Evolutionary conservation across 179 eudicot genomes (phyloP).

Genomic region (Actinidia polygama): DNA sequence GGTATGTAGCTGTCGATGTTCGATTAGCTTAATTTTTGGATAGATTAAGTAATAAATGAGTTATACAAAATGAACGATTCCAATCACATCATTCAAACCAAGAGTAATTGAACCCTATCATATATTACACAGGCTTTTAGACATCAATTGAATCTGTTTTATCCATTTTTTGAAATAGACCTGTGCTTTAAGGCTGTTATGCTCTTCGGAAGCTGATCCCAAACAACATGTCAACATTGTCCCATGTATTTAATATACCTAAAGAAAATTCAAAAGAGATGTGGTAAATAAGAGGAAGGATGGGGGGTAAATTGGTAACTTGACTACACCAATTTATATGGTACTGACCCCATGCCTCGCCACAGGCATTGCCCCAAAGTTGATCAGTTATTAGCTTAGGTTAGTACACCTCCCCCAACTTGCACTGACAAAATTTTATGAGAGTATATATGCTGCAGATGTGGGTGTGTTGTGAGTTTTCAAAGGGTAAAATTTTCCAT

Average conservation of each 20-base stretch:
- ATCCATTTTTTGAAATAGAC: not conserved
- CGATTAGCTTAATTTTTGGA: not conserved
- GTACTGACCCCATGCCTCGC: too few relatives aligned
- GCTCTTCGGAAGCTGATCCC: constrained; percentile 11
- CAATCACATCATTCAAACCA: too few relatives aligned
- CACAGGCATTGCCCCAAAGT: too few relatives aligned
- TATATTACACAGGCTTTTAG: too few relatives aligned
- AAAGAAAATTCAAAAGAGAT: too few relatives aligned
- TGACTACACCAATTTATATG: not conserved
- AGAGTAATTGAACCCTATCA: not conserved
- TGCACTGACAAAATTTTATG: not conserved
- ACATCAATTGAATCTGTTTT: constrained; percentile 6
- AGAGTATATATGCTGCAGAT: not conserved
- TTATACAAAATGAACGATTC: not conserved
- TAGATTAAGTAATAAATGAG: not conserved
- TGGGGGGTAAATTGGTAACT: not conserved
- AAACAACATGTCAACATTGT: not conserved
- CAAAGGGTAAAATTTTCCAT: too few relatives aligned
- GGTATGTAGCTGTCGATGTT: not conserved
- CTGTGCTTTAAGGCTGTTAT: not conserved
- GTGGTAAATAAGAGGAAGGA: not conserved
- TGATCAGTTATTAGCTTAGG: not conserved
- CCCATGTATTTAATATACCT: not conserved
- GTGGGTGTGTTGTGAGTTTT: too few relatives aligned
- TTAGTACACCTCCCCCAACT: constrained; percentile 2